These are phyloP conservation scores for Lecanoromycetidae sp. DNA, from an alignment of 2,329 filamentous ascomycete species.

Conservation along the genomic window DNA sequence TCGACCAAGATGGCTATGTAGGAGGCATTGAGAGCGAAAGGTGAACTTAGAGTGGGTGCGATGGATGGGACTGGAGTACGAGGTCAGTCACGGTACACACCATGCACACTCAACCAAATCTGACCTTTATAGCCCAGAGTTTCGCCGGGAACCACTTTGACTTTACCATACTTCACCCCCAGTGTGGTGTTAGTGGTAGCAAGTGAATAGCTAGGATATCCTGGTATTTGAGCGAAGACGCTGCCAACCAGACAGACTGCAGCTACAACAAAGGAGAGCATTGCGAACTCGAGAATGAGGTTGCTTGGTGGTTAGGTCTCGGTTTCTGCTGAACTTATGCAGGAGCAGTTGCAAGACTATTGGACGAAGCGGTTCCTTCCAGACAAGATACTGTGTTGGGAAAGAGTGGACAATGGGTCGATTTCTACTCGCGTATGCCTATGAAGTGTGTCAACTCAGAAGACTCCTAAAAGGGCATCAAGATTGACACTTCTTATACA, in stretches of 20 bases:
- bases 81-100: background rate
- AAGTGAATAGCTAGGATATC: constrained; percentile 2
- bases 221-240: background rate
- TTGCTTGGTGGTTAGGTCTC: background rate
- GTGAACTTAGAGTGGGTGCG: background rate
- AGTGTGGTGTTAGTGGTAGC: constrained; percentile 6
- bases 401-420: too few species aligned
- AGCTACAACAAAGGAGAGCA: constrained; percentile 3
- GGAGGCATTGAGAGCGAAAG: background rate
- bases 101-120: background rate
- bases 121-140: constrained; percentile 1
- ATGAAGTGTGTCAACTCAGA: background rate
- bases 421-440: too few species aligned
- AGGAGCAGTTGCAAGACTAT: too few species aligned
- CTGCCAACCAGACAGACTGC: constrained; percentile 2
- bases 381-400: too few species aligned
- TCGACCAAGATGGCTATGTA: constrained; percentile 11
- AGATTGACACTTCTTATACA: background rate
- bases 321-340: background rate
- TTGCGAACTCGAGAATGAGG: background rate
- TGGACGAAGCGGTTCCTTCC: too few species aligned
- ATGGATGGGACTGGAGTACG: background rate
- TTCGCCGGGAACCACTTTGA: constrained; percentile 1
- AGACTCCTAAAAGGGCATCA: background rate
- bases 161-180: background rate